Conservation (phyloP, 2,329 filamentous ascomycete genomes). For the Penicillium thymicola region DNA sequence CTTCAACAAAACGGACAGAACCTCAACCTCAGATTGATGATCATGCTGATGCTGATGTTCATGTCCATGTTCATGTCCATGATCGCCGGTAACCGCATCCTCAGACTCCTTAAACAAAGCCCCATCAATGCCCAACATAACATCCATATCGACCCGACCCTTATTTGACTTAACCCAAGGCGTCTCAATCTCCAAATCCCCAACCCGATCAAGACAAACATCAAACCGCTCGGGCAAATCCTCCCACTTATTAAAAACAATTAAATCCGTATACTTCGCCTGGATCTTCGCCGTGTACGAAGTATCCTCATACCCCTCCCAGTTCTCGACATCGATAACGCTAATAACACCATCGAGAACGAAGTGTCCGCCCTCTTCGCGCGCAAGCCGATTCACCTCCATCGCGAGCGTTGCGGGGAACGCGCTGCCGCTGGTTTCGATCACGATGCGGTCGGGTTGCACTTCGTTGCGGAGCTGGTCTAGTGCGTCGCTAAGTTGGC, state of each 20-base stretch:
- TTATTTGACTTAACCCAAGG: conserved; percentile 81
- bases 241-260: conserved; percentile 95
- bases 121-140: conserved; percentile 85
- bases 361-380: conserved; percentile 60
- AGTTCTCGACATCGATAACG: conserved; percentile 93
- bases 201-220: conserved; percentile 71
- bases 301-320: conserved; percentile 87
- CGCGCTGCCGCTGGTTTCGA: conserved; percentile 88
- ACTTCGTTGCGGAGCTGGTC: conserved; percentile 63
- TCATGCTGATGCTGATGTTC: conserved; percentile 48
- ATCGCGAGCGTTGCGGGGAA: conserved; percentile 87
- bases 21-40: conserved; percentile 85
- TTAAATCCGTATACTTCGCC: conserved; percentile 82
- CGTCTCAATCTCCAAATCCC: conserved; percentile 75
- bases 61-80: conserved; percentile 23
- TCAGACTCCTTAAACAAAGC: conserved; percentile 54
- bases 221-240: conserved; percentile 71
- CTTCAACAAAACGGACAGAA: conserved; percentile 73
- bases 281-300: conserved; percentile 85
- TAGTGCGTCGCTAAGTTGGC: conserved; percentile 79
- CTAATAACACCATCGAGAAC: conserved; percentile 82
- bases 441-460: conserved; percentile 77
- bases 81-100: conserved; percentile 37
- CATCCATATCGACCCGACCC: conserved; percentile 71
- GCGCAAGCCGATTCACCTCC: conserved; percentile 76